Base-by-base conservation (phyloP, 495 filamentous ascomycete genomes). In the Tuber brumale region DNA sequence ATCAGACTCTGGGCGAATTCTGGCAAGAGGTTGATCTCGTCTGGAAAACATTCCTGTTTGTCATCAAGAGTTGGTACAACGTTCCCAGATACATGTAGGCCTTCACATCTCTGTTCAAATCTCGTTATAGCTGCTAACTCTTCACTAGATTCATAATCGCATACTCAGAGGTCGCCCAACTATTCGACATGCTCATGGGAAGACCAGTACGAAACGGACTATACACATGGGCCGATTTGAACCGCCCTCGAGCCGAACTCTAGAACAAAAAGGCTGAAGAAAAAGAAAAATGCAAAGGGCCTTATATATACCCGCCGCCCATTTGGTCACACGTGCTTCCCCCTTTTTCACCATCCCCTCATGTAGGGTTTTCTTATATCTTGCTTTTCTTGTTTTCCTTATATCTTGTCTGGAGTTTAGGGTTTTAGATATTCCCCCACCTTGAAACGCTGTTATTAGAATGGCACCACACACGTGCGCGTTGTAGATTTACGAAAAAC, bases 21-120 rank as follows among this genome's bases (percentile, higher is more conserved):
- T 85, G 85, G 75, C 84, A 86, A 3, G 95, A 97, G 84, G 85
- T 89, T 70, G 82, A 83, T 8, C 81, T 88, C 23, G 86, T 97
- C 5, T 89, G 87, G 75, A 86, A 86, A 72, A 90, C 89, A 1
- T 86, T 87, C 31, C 84, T 88, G 74, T 89, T 88, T 76, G 90
- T 99, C 5, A 18, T 97, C 12, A 86, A 84, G 74, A 88, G 88
- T 76, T 99, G 93, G 92, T 46, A 90, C 19, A 83, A 84, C 39
- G 83, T 94, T 23, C 95, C 95, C 1, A 85, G 82, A 12, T 89
- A 87, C 69, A 2, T 93, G 91, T 96, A 88, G 91, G 92, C 72
- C 80, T 31, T 41, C 27, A 18, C 19, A 66, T 71, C 21, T 70
- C 35, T 42, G 21, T 72, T 27, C 43, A 45, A 41, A 21, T 57